Evolutionary conservation across 345 rosid species (phyloP), one percentile per base, ranked within the genome.

Genomic region (Boechera stricta): DNA sequence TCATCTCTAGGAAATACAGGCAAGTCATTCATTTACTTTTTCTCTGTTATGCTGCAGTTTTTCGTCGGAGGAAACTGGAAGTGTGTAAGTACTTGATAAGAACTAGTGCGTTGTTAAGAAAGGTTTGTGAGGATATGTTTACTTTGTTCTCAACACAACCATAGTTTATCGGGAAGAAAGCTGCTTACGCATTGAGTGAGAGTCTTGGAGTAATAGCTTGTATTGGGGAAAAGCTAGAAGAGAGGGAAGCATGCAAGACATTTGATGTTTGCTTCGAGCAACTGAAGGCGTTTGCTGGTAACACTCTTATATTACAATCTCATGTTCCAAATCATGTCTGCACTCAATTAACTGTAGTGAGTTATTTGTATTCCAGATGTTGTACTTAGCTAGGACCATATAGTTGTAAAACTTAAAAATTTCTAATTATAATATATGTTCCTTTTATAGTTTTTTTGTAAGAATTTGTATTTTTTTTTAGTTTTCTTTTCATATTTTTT

Each of bases 41-140:
- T 49, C 3, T 60, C 55, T 65, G 47, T 69, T 67, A 79, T 59
- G n/a, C 83, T 85, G 91, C 96, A 95, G 99, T 95, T 95, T 80
- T 95, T 95, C 82, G 98, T 95, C 69, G 99, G 99, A 49, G 99
- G 99, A 59, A 95, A 95, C 84, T 95, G 99, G 99, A 95, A 95
- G 67, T 95, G 99, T 83, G 99, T 95, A 90, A 88, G 99, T 79
- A 57, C 64, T 35, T 47, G 7, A 8, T 5, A 7, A 41, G 29
- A 60, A 60, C 8, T 35, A n/a, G 52, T 62, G 59, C 33, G 7
- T 11, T 44, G 47, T 24, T 39, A 21, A 55, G 49, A 47, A 64
- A 24, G 49, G 21, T 28, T 44, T 74, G 59, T 36, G 12, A 79
- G 45, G 24, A 5, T 56, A 12, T 74, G 29, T 60, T 61, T 67